A percentile compares a stretch with the other conserved stretches of the same genome.
These are phyloP conservation scores for Perkinsus chesapeaki DNA, from an alignment of 169 alveolate genomes.

Conservation along the genomic window DNA sequence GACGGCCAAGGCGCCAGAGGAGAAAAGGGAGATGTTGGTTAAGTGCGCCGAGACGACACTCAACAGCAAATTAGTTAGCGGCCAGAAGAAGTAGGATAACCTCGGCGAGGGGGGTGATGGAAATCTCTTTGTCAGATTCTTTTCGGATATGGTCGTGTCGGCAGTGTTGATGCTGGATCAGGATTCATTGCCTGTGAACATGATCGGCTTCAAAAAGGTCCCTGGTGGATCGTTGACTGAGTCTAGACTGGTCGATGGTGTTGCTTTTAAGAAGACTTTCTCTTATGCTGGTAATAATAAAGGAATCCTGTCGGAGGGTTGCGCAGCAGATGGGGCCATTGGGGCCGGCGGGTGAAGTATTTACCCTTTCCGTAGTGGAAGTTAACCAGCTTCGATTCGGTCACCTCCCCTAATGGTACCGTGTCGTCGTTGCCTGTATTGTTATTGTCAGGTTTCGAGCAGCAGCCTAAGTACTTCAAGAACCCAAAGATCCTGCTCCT, in stretches of 20 bases:
- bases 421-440: not conserved
- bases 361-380: too few species aligned
- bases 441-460: slow-evolving; percentile 84
- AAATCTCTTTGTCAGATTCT: not conserved
- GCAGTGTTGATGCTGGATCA: slow-evolving; percentile 89
- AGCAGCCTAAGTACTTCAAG: slow-evolving; percentile 88
- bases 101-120: not conserved
- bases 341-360: too few species aligned
- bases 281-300: slow-evolving; percentile 83
- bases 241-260: slow-evolving; percentile 89
- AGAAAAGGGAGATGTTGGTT: slow-evolving; percentile 69
- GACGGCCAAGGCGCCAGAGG: slow-evolving; percentile 39
- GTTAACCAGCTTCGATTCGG: too few species aligned
- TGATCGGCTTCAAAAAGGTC: slow-evolving; percentile 93
- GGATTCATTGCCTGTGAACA: slow-evolving; percentile 23
- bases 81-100: slow-evolving; percentile 67
- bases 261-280: slow-evolving; percentile 96
- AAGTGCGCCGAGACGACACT: slow-evolving; percentile 96
- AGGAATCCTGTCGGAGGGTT: too few species aligned
- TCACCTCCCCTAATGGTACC: not conserved
- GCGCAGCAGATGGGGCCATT: too few species aligned
- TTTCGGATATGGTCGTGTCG: slow-evolving; percentile 74
- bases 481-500: slow-evolving; percentile 87
- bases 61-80: slow-evolving; percentile 87
- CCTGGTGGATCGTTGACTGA: slow-evolving; percentile 91